Conservation (phyloP, 345 rosid genomes). For the Geranium rotundifolium region DNA sequence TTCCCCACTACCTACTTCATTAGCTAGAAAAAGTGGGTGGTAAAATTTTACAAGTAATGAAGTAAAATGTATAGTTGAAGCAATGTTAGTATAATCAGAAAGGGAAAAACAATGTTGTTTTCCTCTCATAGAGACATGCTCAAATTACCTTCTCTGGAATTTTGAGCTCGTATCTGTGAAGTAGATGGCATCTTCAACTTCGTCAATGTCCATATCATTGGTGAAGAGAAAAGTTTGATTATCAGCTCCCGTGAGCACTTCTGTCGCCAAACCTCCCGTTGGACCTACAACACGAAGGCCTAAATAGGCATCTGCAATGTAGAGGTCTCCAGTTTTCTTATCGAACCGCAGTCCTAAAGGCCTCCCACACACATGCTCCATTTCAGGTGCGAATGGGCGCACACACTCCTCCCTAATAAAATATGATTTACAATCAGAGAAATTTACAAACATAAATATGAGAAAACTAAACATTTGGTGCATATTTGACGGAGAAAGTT, state of each 20-base stretch:
- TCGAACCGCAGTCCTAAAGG: slow-evolving; percentile 61
- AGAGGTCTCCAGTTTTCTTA: slow-evolving; percentile 53
- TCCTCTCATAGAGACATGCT: not conserved
- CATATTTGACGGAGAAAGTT: not conserved
- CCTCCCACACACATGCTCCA: slow-evolving; percentile 75
- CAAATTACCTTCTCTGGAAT: slow-evolving; percentile 52
- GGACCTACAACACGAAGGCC: slow-evolving; percentile 61
- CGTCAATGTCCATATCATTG: slow-evolving; percentile 63
- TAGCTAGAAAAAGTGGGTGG: no score
- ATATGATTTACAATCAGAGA: slow-evolving; percentile 9
- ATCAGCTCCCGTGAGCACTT: slow-evolving; percentile 43
- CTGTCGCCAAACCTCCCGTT: slow-evolving; percentile 48
- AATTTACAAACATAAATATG: not conserved
- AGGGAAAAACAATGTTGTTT: not conserved
- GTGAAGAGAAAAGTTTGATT: slow-evolving; percentile 49
- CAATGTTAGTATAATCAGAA: not conserved
- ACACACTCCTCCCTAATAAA: slow-evolving; percentile 40
- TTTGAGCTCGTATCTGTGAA: slow-evolving; percentile 56
- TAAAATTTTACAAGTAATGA: no score
- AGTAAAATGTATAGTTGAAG: no score
- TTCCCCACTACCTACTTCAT: no score
- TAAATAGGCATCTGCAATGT: slow-evolving; percentile 69
- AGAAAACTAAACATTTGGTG: not conserved
- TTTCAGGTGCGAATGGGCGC: slow-evolving; percentile 46
- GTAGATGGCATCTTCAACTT: slow-evolving; percentile 42